These are phyloP conservation scores for Agrocybe chaxingu DNA, from an alignment of 768 basidiomycete genomes.

Conservation along the genomic window DNA sequence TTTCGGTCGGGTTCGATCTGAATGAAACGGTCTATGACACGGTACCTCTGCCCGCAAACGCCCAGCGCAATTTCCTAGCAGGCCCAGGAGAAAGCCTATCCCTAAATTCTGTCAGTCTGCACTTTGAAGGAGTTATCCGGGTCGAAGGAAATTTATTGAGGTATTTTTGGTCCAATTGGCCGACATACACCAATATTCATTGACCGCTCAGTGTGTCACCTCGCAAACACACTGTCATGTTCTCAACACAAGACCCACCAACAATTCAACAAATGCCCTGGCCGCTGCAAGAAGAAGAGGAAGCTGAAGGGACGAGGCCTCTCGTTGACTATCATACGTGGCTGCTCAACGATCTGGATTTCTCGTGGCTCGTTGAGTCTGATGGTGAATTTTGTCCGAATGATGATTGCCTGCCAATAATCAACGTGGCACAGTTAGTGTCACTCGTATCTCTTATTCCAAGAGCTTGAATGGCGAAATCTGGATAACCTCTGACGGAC, in stretches of 20 bases:
- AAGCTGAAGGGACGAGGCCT: conserved; percentile 26
- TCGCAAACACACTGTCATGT: conserved; percentile 62
- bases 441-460: conserved; percentile 60
- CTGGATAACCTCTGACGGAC: conserved; percentile 84
- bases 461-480: conserved; percentile 63
- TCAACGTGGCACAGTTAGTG: conserved; percentile 43
- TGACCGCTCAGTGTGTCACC: conserved; percentile 61
- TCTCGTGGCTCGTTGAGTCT: conserved; percentile 70
- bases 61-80: conserved; percentile 67
- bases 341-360: conserved; percentile 44
- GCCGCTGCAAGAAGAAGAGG: conserved; percentile 51
- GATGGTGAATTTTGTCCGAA: conserved; percentile 47
- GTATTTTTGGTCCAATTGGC: conserved; percentile 30
- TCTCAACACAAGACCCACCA: conserved; percentile 72
- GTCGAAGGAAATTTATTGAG: conserved; percentile 74
- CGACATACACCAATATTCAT: not conserved
- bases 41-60: conserved; percentile 47
- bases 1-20: conserved; percentile 58
- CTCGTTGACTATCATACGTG: conserved; percentile 55
- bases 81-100: conserved; percentile 80
- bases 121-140: conserved; percentile 79
- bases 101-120: conserved; percentile 63
- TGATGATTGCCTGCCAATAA: not conserved
- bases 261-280: conserved; percentile 84
- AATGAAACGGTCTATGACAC: conserved; percentile 54